phyloP scores from a whole-genome alignment of 2,329 filamentous ascomycete species.

The Epichloe gansuensis region DNA sequence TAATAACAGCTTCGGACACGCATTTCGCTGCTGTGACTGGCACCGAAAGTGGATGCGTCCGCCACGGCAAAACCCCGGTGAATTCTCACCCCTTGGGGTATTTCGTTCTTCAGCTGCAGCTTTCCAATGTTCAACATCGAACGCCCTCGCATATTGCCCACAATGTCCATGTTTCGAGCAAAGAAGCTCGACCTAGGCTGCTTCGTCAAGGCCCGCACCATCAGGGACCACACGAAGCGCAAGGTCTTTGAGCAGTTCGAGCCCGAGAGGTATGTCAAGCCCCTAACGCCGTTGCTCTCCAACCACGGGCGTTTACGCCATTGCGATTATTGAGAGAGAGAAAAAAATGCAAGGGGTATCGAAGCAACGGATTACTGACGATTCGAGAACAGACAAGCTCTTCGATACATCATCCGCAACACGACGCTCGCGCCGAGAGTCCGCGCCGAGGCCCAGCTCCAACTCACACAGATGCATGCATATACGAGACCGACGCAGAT shows the following conservation, averaged over 20 bases:
- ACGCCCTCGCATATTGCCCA: slow-evolving; percentile 19
- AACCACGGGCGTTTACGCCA: not conserved
- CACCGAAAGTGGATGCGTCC: not conserved
- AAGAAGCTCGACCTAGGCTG: slow-evolving; percentile 85
- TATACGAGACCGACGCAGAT: slow-evolving; percentile 93
- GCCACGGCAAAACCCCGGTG: not conserved
- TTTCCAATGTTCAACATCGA: not conserved
- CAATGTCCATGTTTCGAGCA: slow-evolving; percentile 74
- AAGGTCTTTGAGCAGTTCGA: slow-evolving; percentile 82
- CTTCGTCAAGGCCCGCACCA: slow-evolving; percentile 73
- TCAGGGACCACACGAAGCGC: slow-evolving; percentile 94
- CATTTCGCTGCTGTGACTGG: too few relatives aligned
- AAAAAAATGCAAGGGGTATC: not conserved
- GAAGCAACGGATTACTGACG: too few relatives aligned
- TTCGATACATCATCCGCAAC: slow-evolving; percentile 89
- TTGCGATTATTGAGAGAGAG: not conserved
- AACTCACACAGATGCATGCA: slow-evolving; percentile 88
- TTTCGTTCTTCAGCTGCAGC: not conserved
- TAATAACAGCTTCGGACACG: too few relatives aligned
- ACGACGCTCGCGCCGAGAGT: slow-evolving; percentile 70
- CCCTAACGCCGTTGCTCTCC: not conserved
- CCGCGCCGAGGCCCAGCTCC: slow-evolving; percentile 83
- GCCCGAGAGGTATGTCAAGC: slow-evolving; percentile 61
- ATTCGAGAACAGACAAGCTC: slow-evolving; percentile 57
- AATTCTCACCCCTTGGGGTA: not conserved